Evolutionary conservation across 225 moss, liverwort and hornwort species (phyloP).

Genomic region (Bryum argenteum): DNA sequence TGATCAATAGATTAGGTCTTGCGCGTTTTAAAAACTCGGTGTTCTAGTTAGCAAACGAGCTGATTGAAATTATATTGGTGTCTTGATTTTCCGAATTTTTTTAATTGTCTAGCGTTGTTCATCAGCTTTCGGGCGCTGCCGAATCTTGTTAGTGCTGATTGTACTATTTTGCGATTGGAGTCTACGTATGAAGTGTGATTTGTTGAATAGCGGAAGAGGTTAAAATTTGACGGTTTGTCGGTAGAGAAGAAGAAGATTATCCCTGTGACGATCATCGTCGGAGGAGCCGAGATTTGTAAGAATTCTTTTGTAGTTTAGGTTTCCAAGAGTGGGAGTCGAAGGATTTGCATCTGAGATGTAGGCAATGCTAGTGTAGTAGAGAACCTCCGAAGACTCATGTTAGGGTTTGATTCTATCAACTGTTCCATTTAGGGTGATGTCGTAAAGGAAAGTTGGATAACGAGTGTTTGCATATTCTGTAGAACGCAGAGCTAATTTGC

Average conservation of each 20-base stretch:
- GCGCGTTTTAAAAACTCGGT: neutral
- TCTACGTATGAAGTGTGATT: neutral
- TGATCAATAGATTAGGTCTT: conserved; percentile 10
- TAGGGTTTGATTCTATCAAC: neutral
- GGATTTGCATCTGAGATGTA: neutral
- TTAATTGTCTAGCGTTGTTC: neutral
- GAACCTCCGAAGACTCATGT: neutral
- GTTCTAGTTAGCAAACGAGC: neutral
- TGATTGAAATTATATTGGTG: no score
- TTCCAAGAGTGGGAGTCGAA: conserved; percentile 1
- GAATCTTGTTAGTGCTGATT: neutral
- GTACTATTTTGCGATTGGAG: neutral
- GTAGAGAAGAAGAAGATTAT: neutral
- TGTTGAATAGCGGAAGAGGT: neutral
- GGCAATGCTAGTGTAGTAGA: neutral
- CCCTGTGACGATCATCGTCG: no score
- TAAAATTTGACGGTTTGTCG: neutral
- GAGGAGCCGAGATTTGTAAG: neutral
- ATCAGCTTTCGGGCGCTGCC: neutral
- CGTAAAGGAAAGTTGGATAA: neutral
- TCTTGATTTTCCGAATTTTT: no score
- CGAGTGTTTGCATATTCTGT: neutral
- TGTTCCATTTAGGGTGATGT: neutral
- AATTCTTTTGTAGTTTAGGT: neutral
- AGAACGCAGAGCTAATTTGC: neutral